These are phyloP conservation scores for Talaromyces atroroseus DNA, from an alignment of 2,329 filamentous ascomycete species.

Conservation along the genomic window DNA sequence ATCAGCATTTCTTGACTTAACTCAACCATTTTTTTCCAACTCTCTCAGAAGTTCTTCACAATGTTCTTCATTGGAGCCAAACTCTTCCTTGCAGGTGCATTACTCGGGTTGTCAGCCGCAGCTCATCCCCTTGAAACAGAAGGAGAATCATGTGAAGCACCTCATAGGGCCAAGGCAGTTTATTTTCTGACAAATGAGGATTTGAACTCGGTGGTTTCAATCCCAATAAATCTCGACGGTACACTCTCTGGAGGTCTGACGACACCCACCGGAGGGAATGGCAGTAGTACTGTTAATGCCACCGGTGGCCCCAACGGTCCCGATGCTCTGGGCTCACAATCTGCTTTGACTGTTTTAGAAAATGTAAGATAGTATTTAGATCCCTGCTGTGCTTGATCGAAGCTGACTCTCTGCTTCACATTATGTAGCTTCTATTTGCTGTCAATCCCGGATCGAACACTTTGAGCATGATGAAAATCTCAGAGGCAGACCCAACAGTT, in stretches of 20 bases:
- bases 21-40: too few relatives aligned
- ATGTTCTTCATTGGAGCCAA: too few relatives aligned
- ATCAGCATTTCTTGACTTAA: too few relatives aligned
- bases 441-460: slow-evolving; percentile 37
- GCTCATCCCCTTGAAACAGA: too few relatives aligned
- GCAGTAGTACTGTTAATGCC: slow-evolving; percentile 40
- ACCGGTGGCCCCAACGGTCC: slow-evolving; percentile 38
- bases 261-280: slow-evolving; percentile 46
- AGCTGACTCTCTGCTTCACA: background rate
- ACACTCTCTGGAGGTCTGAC: slow-evolving; percentile 40
- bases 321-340: slow-evolving; percentile 51
- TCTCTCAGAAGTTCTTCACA: too few relatives aligned
- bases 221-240: slow-evolving; percentile 46
- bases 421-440: slow-evolving; percentile 19
- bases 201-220: slow-evolving; percentile 46
- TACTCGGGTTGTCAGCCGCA: too few relatives aligned
- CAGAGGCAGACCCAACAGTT: slow-evolving; percentile 22
- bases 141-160: too few relatives aligned
- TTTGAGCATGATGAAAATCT: slow-evolving; percentile 34
- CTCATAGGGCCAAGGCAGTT: slow-evolving; percentile 40
- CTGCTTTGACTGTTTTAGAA: slow-evolving; percentile 45
- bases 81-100: too few relatives aligned
- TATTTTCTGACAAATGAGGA: slow-evolving; percentile 54
- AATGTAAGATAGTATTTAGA: slow-evolving; percentile 41
- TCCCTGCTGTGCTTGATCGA: too few relatives aligned